Percentiles rank a stretch among this genome's conserved stretches.
Evolutionary conservation across 768 basidiomycete species (phyloP).

Genomic region (Suillus placidus): DNA sequence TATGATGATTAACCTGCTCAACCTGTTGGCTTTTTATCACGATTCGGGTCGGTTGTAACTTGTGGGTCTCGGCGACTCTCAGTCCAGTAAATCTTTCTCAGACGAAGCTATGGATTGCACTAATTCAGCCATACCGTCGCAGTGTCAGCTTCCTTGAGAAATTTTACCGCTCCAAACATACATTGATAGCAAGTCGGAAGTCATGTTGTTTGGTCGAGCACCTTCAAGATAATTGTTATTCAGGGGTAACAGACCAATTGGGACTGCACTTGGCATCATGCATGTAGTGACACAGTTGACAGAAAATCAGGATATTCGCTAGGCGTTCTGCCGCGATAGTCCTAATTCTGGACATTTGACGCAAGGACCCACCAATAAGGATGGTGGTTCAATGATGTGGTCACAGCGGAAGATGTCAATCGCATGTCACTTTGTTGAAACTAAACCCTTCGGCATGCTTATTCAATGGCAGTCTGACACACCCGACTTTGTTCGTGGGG

Average conservation of each 20-base stretch:
- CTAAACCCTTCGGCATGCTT: not conserved
- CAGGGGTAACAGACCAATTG: not conserved
- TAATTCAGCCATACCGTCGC: not conserved
- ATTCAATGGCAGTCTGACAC: not conserved
- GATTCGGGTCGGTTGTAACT: not conserved
- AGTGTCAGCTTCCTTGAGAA: not conserved
- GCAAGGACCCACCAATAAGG: not conserved
- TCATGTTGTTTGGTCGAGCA: not conserved
- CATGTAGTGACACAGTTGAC: not conserved
- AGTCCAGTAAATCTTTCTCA: slow-evolving; percentile 1
- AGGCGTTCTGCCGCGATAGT: not conserved
- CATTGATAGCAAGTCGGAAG: not conserved
- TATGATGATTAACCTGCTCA: not conserved
- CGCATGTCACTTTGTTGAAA: not conserved
- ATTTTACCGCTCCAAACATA: not conserved
- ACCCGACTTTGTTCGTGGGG: not conserved
- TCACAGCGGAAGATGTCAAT: not conserved
- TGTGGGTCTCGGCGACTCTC: slow-evolving; percentile 4
- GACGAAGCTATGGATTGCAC: not conserved
- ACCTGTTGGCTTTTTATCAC: not conserved
- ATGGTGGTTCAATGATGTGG: not conserved
- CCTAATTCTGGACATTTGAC: slow-evolving; percentile 5
- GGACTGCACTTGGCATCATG: not conserved
- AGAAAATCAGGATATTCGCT: not conserved
- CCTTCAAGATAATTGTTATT: not conserved